Evolutionary conservation across 129 eudicot species (phyloP).

Genomic region (Kitagawia praeruptora): DNA sequence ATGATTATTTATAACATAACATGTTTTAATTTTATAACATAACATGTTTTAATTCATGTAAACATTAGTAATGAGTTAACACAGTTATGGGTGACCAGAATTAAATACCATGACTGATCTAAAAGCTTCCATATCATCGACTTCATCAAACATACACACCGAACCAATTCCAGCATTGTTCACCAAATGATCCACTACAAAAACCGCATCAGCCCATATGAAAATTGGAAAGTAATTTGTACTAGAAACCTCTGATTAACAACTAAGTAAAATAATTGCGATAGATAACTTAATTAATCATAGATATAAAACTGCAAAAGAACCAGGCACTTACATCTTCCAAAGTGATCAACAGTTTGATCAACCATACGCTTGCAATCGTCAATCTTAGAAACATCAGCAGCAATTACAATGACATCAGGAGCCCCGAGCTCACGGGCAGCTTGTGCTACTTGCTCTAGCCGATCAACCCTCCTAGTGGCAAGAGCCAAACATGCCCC

Average conservation of each 20-base stretch:
- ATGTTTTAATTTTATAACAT: too few species aligned
- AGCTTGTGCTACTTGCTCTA: constrained; percentile 6
- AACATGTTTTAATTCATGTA: too few species aligned
- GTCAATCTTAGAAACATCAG: constrained; percentile 45
- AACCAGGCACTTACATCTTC: constrained; percentile 33
- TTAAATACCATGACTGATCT: constrained; percentile 47
- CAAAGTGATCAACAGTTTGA: constrained; percentile 42
- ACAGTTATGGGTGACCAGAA: not conserved
- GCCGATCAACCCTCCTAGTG: constrained; percentile 44
- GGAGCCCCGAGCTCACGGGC: constrained; percentile 43
- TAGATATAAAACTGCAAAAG: not conserved
- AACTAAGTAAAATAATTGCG: not conserved
- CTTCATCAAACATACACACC: constrained; percentile 40
- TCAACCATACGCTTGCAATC: constrained; percentile 51
- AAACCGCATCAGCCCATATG: not conserved
- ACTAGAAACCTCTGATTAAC: too few species aligned
- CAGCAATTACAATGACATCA: constrained; percentile 35
- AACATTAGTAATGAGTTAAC: too few species aligned
- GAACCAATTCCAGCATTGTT: constrained; percentile 55
- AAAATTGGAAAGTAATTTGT: too few species aligned
- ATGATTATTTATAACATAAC: too few species aligned
- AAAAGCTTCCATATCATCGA: constrained; percentile 26
- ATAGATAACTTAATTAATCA: not conserved
- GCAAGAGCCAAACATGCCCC: constrained; percentile 51
- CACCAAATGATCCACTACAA: constrained; percentile 65